Evolutionary conservation across 306 rosid genomes (phyloP).

Genomic region (Morella rubra): DNA sequence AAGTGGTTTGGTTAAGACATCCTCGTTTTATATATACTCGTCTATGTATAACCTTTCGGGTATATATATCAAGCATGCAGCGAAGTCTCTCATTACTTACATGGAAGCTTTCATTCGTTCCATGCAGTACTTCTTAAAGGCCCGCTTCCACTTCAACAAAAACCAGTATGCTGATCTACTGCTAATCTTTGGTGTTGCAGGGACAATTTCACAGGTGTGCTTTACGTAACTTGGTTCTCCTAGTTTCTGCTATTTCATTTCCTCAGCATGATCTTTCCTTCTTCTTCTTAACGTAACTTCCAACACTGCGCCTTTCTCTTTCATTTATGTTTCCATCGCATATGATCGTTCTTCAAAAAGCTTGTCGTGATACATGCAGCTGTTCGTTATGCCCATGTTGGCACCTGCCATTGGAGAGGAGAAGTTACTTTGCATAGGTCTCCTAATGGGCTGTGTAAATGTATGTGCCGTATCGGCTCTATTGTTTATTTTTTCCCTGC

Average conservation of each 20-base stretch:
- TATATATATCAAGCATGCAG: background rate
- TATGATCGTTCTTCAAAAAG: background rate
- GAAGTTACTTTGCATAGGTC: slow-evolving; percentile 68
- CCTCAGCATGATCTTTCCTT: background rate
- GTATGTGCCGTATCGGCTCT: slow-evolving; percentile 39
- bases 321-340: background rate
- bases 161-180: slow-evolving; percentile 79
- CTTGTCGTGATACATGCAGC: slow-evolving; percentile 40
- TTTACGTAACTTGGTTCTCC: background rate
- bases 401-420: slow-evolving; percentile 64
- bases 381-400: slow-evolving; percentile 68
- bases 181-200: slow-evolving; percentile 62
- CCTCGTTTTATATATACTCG: too few species aligned
- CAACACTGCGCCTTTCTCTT: background rate
- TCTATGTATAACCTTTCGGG: background rate
- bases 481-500: background rate
- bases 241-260: slow-evolving; percentile 22
- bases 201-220: slow-evolving; percentile 65
- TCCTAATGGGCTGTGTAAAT: slow-evolving; percentile 46
- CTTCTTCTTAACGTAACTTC: background rate
- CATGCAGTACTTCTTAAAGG: slow-evolving; percentile 89
- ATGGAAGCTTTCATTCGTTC: background rate
- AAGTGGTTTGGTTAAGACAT: background rate
- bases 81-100: background rate
- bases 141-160: slow-evolving; percentile 76